Evolutionary conservation across 164 flowering plant genomes (phyloP).

Genomic region (Nelumbo lutea): DNA sequence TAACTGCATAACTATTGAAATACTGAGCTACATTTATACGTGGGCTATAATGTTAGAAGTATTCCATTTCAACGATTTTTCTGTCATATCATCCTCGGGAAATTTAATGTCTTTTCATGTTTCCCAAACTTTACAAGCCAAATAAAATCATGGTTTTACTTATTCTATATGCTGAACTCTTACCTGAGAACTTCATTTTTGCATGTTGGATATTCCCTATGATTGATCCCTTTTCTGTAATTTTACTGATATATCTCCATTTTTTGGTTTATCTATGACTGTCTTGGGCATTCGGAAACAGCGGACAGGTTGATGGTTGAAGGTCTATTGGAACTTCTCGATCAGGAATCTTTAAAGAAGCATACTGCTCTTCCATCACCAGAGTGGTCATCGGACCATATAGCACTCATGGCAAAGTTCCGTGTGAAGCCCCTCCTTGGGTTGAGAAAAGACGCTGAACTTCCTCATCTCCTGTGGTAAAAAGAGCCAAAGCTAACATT

Average conservation of each 20-base stretch:
- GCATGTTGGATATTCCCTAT: not conserved
- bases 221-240: not conserved
- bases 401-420: constrained; percentile 44
- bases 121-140: too few species aligned
- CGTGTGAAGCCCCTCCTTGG: constrained; percentile 7
- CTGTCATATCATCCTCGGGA: too few species aligned
- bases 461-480: not conserved
- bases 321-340: constrained; percentile 37
- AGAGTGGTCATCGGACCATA: constrained; percentile 45
- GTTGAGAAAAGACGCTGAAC: too few species aligned
- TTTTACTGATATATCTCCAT: not conserved
- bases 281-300: constrained; percentile 14
- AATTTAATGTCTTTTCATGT: too few species aligned
- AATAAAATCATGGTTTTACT: too few species aligned
- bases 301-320: constrained; percentile 25
- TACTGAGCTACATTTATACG: too few species aligned
- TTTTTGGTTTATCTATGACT: not conserved
- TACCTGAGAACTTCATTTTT: too few species aligned
- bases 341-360: constrained; percentile 4
- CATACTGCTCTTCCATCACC: constrained; percentile 36
- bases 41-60: too few species aligned
- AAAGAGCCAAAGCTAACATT: not conserved
- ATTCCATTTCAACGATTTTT: too few species aligned
- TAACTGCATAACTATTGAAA: too few species aligned
- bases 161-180: too few species aligned